These are phyloP conservation scores for Aegilops umbellulata DNA, from an alignment of 176 grass and related monocot genomes.

Conservation along the genomic window DNA sequence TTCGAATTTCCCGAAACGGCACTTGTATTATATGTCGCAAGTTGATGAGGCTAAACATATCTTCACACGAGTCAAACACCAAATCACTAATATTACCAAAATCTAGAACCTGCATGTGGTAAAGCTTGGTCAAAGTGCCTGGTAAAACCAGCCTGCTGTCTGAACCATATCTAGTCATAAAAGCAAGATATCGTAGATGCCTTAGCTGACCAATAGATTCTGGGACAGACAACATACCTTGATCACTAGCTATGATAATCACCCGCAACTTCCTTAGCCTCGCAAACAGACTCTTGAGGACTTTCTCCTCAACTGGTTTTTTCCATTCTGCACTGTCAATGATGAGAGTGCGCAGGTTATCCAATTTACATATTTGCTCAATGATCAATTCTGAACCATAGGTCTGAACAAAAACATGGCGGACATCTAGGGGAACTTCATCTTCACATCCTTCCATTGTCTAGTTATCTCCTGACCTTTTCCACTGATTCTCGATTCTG, in stretches of 20 bases:
- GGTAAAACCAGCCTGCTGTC: not conserved
- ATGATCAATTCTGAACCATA: not conserved
- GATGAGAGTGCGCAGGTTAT: constrained; percentile 20
- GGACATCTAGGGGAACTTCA: not conserved
- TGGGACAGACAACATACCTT: not conserved
- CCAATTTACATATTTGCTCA: not conserved
- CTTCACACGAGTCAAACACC: not conserved
- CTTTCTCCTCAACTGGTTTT: not conserved
- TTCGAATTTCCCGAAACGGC: not conserved
- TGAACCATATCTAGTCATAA: fast-evolving
- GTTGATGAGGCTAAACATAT: not conserved
- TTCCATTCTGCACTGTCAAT: not conserved
- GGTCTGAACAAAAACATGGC: not conserved
- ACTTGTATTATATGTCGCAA: not conserved
- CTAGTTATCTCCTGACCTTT: not conserved
- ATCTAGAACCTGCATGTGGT: constrained; percentile 35
- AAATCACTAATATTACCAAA: fast-evolving
- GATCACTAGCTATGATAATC: not conserved
- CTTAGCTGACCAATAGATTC: constrained; percentile 27
- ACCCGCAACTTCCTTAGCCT: constrained; percentile 17
- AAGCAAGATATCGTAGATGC: constrained; percentile 26
- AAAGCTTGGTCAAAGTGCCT: constrained; percentile 24
- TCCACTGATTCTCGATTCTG: not conserved
- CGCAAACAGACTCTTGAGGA: not conserved
- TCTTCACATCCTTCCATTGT: not conserved